Evolutionary conservation across 768 basidiomycete species (phyloP).

Genomic region (Scleroderma bovista): DNA sequence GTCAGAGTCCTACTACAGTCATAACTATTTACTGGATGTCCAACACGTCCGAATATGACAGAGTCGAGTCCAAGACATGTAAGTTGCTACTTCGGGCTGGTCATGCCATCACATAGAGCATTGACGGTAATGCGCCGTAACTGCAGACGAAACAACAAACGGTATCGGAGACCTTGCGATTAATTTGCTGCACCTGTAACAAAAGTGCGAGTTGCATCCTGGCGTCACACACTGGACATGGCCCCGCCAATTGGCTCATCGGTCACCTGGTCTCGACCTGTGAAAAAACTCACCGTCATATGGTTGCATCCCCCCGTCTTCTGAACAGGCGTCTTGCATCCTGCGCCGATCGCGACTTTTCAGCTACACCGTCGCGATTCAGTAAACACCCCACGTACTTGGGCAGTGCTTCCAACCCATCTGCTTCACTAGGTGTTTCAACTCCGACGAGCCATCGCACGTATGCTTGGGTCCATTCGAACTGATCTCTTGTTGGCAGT

Average conservation of each 20-base stretch:
- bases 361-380: not conserved
- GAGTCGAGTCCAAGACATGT: no score
- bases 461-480: slow-evolving; percentile 38
- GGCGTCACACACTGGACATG: slow-evolving; percentile 43
- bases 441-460: slow-evolving; percentile 53
- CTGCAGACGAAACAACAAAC: slow-evolving; percentile 26
- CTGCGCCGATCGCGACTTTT: slow-evolving; percentile 15
- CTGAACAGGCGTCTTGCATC: slow-evolving; percentile 43
- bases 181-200: slow-evolving; percentile 43
- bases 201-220: slow-evolving; percentile 54
- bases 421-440: slow-evolving; percentile 42
- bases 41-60: no score
- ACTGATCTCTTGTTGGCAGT: slow-evolving; percentile 39
- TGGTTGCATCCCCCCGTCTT: slow-evolving; percentile 54
- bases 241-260: not conserved
- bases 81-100: no score
- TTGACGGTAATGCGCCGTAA: slow-evolving; percentile 29
- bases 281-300: slow-evolving; percentile 43
- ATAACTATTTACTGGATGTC: no score
- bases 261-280: not conserved
- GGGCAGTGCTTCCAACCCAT: slow-evolving; percentile 63
- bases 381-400: slow-evolving; percentile 28
- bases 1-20: no score
- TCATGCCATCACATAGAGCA: slow-evolving; percentile 24
- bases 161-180: slow-evolving; percentile 36